Conservation (phyloP, 176 grass and related monocot species). For the Elaeis guineensis region DNA sequence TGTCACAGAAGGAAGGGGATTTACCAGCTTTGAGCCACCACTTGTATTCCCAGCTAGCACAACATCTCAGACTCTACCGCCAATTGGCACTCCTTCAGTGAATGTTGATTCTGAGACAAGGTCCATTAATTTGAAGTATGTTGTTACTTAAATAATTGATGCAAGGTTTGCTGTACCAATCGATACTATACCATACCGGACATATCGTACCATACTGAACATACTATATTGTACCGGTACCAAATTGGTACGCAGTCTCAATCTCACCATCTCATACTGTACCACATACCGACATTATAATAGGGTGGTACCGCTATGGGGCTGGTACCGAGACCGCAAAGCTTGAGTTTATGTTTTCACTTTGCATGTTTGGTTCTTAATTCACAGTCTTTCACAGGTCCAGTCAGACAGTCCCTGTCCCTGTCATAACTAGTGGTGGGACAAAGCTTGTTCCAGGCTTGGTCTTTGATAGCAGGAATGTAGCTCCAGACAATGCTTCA, state of each 20-base stretch:
- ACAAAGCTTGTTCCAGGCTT: constrained; percentile 28
- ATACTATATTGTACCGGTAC: too few species aligned
- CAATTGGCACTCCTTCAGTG: constrained; percentile 43
- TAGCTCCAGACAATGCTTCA: constrained; percentile 32
- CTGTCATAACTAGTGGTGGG: constrained; percentile 22
- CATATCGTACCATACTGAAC: too few species aligned
- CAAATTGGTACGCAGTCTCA: too few species aligned
- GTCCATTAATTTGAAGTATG: constrained; percentile 52
- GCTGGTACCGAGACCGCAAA: too few species aligned
- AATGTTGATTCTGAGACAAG: constrained; percentile 44
- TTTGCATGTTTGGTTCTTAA: constrained; percentile 4
- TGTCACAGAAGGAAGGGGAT: constrained; percentile 24
- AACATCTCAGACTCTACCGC: constrained; percentile 36
- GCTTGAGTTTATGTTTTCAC: neutral
- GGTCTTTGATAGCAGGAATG: constrained; percentile 38
- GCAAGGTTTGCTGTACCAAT: too few species aligned
- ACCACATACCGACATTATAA: too few species aligned
- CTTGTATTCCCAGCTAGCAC: constrained; percentile 32
- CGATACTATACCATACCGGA: too few species aligned
- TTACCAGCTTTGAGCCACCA: constrained; percentile 31
- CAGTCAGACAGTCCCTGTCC: constrained; percentile 22
- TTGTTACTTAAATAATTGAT: constrained; percentile 12
- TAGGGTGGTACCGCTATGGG: too few species aligned
- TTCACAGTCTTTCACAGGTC: constrained; percentile 41
- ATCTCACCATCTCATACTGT: too few species aligned